A percentile compares a stretch with the other conserved stretches of the same genome.
These are phyloP conservation scores for Mucor indicus DNA, from an alignment of 371 early-diverging fungal species.

Conservation along the genomic window DNA sequence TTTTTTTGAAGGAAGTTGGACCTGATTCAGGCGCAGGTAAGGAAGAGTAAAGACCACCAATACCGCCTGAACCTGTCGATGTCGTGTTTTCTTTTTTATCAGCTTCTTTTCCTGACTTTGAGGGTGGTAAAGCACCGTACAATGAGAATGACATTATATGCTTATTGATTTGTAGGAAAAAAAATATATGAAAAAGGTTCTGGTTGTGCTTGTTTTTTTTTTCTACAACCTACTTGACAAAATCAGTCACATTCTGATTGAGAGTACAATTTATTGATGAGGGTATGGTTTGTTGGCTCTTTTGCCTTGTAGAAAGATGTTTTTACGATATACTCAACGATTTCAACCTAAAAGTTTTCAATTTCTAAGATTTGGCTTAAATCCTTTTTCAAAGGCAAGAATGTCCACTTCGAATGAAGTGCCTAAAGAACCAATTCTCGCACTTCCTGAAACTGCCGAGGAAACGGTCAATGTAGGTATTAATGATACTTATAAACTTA, in stretches of 20 bases:
- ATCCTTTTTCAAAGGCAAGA: too few species aligned
- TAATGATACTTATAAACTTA: constrained; percentile 51
- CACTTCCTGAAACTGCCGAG: constrained; percentile 52
- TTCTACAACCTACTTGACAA: too few species aligned
- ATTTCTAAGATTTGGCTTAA: too few species aligned
- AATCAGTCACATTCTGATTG: too few species aligned
- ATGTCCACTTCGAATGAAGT: constrained; percentile 20
- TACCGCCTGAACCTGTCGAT: not conserved
- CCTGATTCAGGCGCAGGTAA: constrained; percentile 20
- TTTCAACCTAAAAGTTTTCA: too few species aligned
- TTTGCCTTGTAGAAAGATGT: too few species aligned
- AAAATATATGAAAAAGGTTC: not conserved
- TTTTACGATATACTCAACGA: too few species aligned
- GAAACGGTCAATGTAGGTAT: constrained; percentile 37
- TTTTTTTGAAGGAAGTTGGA: not conserved
- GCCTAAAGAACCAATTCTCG: constrained; percentile 35
- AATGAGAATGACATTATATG: constrained; percentile 26
- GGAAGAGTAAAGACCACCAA: constrained; percentile 20
- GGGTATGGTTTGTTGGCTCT: too few species aligned
- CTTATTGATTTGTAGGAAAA: too few species aligned
- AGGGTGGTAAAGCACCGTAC: constrained; percentile 25
- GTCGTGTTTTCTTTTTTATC: constrained; percentile 1
- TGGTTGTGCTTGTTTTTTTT: too few species aligned
- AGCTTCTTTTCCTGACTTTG: constrained; percentile 15
- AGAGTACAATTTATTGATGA: too few species aligned